These are phyloP conservation scores for Fusarium mundagurra DNA, from an alignment of 2,329 filamentous ascomycete genomes.

Conservation along the genomic window DNA sequence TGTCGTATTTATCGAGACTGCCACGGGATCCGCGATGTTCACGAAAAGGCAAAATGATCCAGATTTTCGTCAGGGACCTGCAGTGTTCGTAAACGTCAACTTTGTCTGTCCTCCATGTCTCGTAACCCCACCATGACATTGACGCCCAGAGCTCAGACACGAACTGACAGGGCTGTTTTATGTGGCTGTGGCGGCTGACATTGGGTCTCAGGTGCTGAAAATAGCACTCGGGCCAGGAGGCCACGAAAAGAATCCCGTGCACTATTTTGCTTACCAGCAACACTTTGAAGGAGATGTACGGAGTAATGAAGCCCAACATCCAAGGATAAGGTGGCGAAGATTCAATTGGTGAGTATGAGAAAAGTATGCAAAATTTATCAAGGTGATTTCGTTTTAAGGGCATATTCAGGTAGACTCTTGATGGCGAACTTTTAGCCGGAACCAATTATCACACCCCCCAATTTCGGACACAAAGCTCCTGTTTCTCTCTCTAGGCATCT, in stretches of 20 bases:
- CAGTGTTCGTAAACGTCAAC: constrained; percentile 13
- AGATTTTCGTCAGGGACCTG: constrained; percentile 16
- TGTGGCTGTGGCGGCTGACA: constrained; percentile 43
- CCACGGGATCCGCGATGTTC: not conserved
- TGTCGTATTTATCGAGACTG: not conserved
- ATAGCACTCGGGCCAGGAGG: constrained; percentile 23
- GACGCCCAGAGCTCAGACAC: not conserved
- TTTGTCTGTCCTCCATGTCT: constrained; percentile 3
- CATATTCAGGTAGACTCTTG: not conserved
- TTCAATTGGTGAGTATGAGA: not conserved
- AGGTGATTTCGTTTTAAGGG: not conserved
- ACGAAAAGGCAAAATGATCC: not conserved
- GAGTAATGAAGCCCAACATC: not conserved
- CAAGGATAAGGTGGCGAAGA: too few relatives aligned
- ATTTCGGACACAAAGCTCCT: constrained; percentile 11
- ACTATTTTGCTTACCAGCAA: not conserved
- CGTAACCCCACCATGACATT: constrained; percentile 11
- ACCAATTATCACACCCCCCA: not conserved
- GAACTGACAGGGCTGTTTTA: constrained; percentile 1
- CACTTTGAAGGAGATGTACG: not conserved
- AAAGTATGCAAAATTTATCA: not conserved
- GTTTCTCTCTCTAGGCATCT: not conserved
- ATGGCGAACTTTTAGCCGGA: not conserved
- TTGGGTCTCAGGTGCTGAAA: constrained; percentile 26
- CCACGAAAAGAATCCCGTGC: not conserved